Base-by-base conservation (phyloP, 176 grass and related monocot genomes). In the Lolium perenne region DNA sequence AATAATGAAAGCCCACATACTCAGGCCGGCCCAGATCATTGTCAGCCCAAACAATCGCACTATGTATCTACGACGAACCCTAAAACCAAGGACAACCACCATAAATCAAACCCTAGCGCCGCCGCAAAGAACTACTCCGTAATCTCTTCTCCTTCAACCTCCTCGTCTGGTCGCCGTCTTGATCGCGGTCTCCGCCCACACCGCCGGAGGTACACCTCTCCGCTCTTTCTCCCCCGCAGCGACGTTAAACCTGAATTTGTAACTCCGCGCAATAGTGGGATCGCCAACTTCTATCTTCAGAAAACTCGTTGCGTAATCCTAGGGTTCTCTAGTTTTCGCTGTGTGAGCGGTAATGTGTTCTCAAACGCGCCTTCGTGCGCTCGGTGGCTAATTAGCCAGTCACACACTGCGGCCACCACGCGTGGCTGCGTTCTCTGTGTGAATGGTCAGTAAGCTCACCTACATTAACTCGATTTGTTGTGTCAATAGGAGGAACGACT, bases 321-420 rank as follows among this genome's bases (percentile, higher is more conserved):
- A 32, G 21, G 72, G 23, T 2, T 53, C 13, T 25, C 22, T 75
- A 51, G 7, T 9, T 49, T 74, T 50, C 8, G 0, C 71, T 22
- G 7, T 51, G 22, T 51, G 5, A 51, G 45, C 13, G 71, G 0
- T 15, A 26, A 14, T 50, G 46, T 50, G 13, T 2, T 75, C 46
- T 8, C 1, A 9, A 4, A 3, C 21, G 15, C 26, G 22, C 14
- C 13, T 50, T 32, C 8, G 6, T 81, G 15, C 5, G 22, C 40
- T 80, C 32, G 79, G 90, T 92, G 79, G 90, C 86, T 89, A 92
- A 89, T 92, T 92, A 92, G 90, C 90, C 86, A 86, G 66, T 82
- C 79, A 92, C 86, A 86, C 72, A 79, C 63, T 16, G 86, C 86
- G 46, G 79, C 87, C 26, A 32, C 55, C 3, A 61, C 75, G 12